Base-by-base conservation (phyloP, 345 rosid genomes). In the Lepidium sativum region DNA sequence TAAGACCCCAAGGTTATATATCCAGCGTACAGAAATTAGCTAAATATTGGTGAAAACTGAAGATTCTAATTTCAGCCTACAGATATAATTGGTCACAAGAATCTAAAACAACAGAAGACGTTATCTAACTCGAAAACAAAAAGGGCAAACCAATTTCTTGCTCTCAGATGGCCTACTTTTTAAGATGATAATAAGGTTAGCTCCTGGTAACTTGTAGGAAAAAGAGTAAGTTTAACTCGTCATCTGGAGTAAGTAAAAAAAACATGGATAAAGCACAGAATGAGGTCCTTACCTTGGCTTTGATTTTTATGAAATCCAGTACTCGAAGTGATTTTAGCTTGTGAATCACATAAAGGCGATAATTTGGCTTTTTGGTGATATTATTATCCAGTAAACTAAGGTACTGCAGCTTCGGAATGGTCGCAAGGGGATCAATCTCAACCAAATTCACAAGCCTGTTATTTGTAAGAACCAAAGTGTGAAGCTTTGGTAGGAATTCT, bases 361-460 rank as follows among this genome's bases (percentile, higher is more conserved):
- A 95, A 57, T 88, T 95, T 5, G 98, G 88, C 68, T 87, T 86
- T 51, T 95, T 95, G 17, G 96, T 91, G 72, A 95, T 80, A 65
- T 79, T 95, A 62, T 91, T 95, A 75, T 95, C 97, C 87, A 95
- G 77, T 20, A 95, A 82, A 70, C 91, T 87, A 54, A 95, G 96
- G 79, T 82, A 82, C 72, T 84, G 96, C 77, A 95, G 89, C 82
- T 85, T 88, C n/a, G 87, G 82, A 31, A 95, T 79, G 33, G 99
- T 88, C 32, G 87, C 74, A 39, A 95, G 87, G 62, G 99, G 97
- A 73, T 95, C 99, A 65, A 95, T 91, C 80, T 95, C 99, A 65
- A 77, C 90, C 79, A 95, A 81, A 83, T 95, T 95, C 75, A 95
- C 99, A 66, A 95, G 91, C 82, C 99, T 82, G 70, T 95, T 95